Evolutionary conservation across 1,284 basidiomycete species (phyloP).

Genomic region (Ceratobasidium sp.): DNA sequence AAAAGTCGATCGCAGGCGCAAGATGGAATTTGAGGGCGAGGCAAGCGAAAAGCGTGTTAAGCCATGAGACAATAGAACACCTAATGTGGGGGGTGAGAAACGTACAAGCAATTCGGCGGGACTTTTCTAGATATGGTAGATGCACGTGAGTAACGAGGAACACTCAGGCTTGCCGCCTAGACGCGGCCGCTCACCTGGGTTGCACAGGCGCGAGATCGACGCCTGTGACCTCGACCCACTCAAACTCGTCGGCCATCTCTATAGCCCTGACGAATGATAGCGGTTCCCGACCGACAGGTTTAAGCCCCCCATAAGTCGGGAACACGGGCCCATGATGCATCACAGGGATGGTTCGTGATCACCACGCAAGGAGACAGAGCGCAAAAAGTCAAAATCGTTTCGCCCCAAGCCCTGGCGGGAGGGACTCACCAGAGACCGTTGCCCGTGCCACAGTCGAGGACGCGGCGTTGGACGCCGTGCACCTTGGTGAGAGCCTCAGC

Average conservation of each 20-base stretch:
- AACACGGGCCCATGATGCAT: conserved; percentile 19
- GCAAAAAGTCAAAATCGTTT: conserved; percentile 45
- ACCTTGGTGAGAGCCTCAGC: conserved; percentile 58
- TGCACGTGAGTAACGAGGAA: conserved; percentile 43
- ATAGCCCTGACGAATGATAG: conserved; percentile 60
- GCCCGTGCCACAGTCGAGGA: conserved; percentile 73
- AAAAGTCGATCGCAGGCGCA: conserved; percentile 45
- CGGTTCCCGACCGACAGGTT: conserved; percentile 19
- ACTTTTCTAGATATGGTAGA: conserved; percentile 58
- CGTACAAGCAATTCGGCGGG: conserved; percentile 70
- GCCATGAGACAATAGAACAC: conserved; percentile 4
- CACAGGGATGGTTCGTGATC: conserved; percentile 16
- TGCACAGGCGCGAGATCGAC: conserved; percentile 73
- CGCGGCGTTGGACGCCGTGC: conserved; percentile 56
- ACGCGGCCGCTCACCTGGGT: conserved; percentile 58
- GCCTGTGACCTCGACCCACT: conserved; percentile 67
- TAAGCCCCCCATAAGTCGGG: background rate
- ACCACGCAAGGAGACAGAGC: conserved; percentile 41
- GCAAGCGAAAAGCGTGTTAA: conserved; percentile 9
- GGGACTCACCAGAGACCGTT: conserved; percentile 69
- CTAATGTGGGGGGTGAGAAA: conserved; percentile 19
- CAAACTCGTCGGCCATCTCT: conserved; percentile 70
- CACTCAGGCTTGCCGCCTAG: conserved; percentile 41
- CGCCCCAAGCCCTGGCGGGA: conserved; percentile 17
- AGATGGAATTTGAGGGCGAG: conserved; percentile 2